Base-by-base conservation (phyloP, 768 basidiomycete species). In the Pleurotus tuoliensis region DNA sequence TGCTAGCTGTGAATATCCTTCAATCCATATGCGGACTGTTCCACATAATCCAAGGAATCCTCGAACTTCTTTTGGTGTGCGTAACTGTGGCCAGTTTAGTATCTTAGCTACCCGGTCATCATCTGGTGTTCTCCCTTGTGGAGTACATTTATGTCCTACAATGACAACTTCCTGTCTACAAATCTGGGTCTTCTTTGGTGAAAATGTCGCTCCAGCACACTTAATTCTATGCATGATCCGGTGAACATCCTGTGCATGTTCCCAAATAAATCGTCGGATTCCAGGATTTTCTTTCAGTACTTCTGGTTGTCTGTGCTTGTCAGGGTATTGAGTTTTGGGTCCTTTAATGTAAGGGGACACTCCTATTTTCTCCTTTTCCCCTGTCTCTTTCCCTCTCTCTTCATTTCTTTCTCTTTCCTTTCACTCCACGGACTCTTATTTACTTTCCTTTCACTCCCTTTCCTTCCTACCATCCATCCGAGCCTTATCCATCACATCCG, bases 191-290 rank as follows among this genome's bases (percentile, higher is more conserved):
- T 76, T 76, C 34, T 59, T 47, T 3, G 56, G 63, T 3, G 64
- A 68, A 38, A 70, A 66, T 3, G 70, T 74, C 0, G 60, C 69
- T 4, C 73, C 69, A 3, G 58, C 55, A 38, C 63, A 58, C 24
- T 63, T 67, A 3, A 77, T 63, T 1, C 66, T 53, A 25, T 71
- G 67, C 0, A 76, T 57, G 11, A 77, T 58, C 3, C 70, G 58
- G 51, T 78, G 71, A 20, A 74, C 52, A 44, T 69, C 64, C 3
- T 65, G 20, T 1, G 71, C 59, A 57, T 77, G 74, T 59, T 76
- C 72, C 71, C 71, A 75, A 1, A 74, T 57, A 46, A 72, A 74
- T 1, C 62, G 54, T 0, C 69, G 55, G 20, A 73, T 69, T 2
- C 62, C 58, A 2, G 62, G 62, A 50, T 73, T 73, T 11, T 61